These are phyloP conservation scores for Apiospora marii DNA, from an alignment of 2,329 filamentous ascomycete genomes.

Conservation along the genomic window DNA sequence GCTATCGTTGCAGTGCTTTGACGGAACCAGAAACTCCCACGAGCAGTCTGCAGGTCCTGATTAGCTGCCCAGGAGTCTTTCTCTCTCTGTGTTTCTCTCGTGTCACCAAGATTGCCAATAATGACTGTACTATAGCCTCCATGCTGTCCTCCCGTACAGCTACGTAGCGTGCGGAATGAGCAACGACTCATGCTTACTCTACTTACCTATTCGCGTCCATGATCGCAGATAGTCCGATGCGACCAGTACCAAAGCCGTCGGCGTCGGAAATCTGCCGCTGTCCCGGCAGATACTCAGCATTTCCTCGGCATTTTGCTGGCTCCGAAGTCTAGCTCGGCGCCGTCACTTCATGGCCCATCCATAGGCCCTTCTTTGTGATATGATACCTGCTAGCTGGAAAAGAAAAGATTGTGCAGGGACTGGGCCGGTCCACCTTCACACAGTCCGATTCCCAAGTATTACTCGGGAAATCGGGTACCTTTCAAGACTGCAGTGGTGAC, in stretches of 20 bases:
- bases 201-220: background rate
- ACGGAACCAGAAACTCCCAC: conserved; percentile 10
- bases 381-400: background rate
- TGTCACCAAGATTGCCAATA: conserved; percentile 11
- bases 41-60: conserved; percentile 11
- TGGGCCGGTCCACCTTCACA: background rate
- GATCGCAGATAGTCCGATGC: background rate
- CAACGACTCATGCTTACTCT: background rate
- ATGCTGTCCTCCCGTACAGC: background rate
- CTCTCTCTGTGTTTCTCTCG: background rate
- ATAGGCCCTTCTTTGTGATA: conserved; percentile 12
- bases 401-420: conserved; percentile 9
- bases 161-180: background rate
- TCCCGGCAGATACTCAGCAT: background rate
- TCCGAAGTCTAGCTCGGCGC: conserved; percentile 20
- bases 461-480: background rate
- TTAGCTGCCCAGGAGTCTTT: background rate
- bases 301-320: background rate
- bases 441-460: background rate
- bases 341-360: background rate
- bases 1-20: conserved; percentile 7
- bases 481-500: background rate
- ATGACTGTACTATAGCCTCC: conserved; percentile 12
- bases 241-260: background rate
- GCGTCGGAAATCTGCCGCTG: background rate